These are phyloP conservation scores for Leucoagaricus sp. DNA, from an alignment of 1,284 basidiomycete species.

Conservation along the genomic window DNA sequence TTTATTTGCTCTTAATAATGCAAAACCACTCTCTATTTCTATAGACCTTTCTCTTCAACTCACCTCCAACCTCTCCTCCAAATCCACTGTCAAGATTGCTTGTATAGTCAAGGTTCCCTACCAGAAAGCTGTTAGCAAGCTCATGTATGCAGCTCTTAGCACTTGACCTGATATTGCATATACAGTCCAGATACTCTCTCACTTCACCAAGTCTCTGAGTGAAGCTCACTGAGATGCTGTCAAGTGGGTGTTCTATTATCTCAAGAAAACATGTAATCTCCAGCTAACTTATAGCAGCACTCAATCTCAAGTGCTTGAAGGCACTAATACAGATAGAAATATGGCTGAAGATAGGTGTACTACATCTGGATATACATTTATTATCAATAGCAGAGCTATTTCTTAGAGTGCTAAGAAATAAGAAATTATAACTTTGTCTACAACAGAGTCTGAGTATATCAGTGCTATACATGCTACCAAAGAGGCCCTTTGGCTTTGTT, in stretches of 20 bases:
- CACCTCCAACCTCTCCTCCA: constrained; percentile 11
- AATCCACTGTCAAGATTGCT: constrained; percentile 3
- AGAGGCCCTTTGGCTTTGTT: too few species aligned
- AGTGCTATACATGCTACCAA: too few species aligned
- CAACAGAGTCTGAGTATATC: too few species aligned
- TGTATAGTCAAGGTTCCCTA: constrained; percentile 16
- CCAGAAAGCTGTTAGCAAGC: constrained; percentile 25
- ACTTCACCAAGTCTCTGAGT: constrained; percentile 27
- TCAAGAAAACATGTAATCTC: constrained; percentile 27
- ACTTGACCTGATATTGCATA: too few species aligned
- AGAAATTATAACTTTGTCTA: too few species aligned
- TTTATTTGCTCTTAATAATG: constrained; percentile 22
- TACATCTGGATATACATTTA: too few species aligned
- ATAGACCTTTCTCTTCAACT: constrained; percentile 27
- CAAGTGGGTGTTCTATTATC: constrained; percentile 31
- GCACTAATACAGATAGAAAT: too few species aligned
- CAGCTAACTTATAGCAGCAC: too few species aligned
- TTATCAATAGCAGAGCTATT: too few species aligned
- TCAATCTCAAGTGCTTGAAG: too few species aligned
- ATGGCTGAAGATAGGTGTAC: too few species aligned
- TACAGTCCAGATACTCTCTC: constrained; percentile 26
- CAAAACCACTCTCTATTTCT: constrained; percentile 27
- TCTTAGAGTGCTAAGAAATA: too few species aligned
- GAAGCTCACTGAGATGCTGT: constrained; percentile 29
- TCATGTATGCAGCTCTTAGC: constrained; percentile 35